Percentiles rank a stretch among this genome's conserved stretches.
Evolutionary conservation across 2,329 filamentous ascomycete genomes (phyloP).

Genomic region (Ophiocordyceps sinensis): DNA sequence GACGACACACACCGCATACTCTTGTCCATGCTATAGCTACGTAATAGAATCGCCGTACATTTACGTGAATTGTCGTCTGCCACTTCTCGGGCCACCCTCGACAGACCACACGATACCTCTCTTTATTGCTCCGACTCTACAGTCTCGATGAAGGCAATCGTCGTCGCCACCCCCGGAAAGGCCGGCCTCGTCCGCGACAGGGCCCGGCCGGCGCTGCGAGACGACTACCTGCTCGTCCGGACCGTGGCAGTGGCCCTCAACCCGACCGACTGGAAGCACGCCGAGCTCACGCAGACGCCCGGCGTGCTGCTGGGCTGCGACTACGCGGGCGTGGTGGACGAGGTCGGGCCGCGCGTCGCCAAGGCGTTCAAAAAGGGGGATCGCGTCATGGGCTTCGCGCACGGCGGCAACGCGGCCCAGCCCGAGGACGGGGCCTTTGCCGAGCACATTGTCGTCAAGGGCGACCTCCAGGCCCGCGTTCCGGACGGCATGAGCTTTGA

Average conservation of each 20-base stretch:
- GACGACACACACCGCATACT: too few relatives aligned
- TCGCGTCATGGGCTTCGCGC: constrained; percentile 11
- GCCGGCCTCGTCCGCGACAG: not conserved
- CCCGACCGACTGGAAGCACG: constrained; percentile 20
- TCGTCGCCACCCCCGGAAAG: not conserved
- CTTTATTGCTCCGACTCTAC: too few relatives aligned
- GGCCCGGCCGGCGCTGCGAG: not conserved
- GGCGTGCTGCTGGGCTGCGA: constrained; percentile 19
- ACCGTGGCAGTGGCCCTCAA: constrained; percentile 19
- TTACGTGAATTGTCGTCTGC: too few relatives aligned
- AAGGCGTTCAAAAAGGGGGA: constrained; percentile 9
- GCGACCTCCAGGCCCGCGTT: constrained; percentile 9
- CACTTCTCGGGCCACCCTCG: too few relatives aligned
- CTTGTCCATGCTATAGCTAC: too few relatives aligned
- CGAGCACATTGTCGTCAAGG: constrained; percentile 11
- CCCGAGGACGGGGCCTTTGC: constrained; percentile 14
- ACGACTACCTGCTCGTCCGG: constrained; percentile 8
- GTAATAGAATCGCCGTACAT: too few relatives aligned
- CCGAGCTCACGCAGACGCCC: constrained; percentile 8
- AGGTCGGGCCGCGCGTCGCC: constrained; percentile 7
- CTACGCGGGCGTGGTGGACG: constrained; percentile 18
- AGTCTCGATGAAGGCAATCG: not conserved
- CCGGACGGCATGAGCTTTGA: constrained; percentile 11
- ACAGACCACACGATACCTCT: too few relatives aligned
- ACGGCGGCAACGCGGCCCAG: constrained; percentile 8